phyloP scores from a whole-genome alignment of 495 filamentous ascomycete genomes.

The Lepraria neglecta region DNA sequence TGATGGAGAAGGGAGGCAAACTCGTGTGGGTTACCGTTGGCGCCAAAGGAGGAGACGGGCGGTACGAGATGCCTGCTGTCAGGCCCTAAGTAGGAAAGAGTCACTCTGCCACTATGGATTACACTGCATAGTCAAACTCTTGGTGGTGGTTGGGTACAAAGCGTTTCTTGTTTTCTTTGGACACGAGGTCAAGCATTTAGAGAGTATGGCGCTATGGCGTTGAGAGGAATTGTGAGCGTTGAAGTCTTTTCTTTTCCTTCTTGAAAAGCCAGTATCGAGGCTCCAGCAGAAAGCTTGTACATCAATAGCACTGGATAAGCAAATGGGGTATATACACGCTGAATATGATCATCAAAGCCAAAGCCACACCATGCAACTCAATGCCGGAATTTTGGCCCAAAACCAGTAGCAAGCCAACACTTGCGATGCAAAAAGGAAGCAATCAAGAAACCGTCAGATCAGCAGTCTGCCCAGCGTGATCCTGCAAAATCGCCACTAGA shows the following conservation, averaged over 20 bases:
- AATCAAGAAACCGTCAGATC: slow-evolving; percentile 5
- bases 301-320: neutral
- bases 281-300: neutral
- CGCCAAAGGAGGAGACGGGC: slow-evolving; percentile 63
- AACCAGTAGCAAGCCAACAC: neutral
- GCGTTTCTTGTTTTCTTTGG: neutral
- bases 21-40: slow-evolving; percentile 82
- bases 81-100: neutral
- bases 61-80: slow-evolving; percentile 33
- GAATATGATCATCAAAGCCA: slow-evolving; percentile 2
- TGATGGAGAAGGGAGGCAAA: slow-evolving; percentile 61
- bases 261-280: neutral
- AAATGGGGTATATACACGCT: slow-evolving; percentile 6
- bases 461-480: neutral
- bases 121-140: neutral
- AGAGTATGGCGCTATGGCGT: slow-evolving; percentile 12
- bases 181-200: neutral
- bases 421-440: neutral
- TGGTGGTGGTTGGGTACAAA: neutral
- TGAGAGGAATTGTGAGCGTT: neutral
- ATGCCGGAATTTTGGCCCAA: neutral
- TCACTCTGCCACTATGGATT: neutral
- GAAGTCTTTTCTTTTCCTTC: neutral
- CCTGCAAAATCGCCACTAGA: neutral
- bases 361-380: neutral